A percentile compares a stretch with the other conserved stretches of the same genome.
Conservation (phyloP, 768 basidiomycete species). For the Hirschioporus abietinus region DNA sequence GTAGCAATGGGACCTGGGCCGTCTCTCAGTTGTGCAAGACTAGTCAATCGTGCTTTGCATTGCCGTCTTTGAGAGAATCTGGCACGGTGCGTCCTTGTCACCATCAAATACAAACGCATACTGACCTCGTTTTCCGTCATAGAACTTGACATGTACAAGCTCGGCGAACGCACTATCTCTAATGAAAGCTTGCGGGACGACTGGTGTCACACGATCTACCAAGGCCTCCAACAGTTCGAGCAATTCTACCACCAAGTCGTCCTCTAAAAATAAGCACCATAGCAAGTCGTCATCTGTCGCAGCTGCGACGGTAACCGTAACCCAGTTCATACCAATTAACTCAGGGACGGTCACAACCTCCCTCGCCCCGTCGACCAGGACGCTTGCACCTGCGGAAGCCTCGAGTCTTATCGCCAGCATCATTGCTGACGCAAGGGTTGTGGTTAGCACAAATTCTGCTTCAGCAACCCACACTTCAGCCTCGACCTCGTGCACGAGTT, state of each 20-base stretch:
- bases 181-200: constrained; percentile 42
- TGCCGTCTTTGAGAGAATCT: not conserved
- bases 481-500: not conserved
- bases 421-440: constrained; percentile 15
- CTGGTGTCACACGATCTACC: constrained; percentile 24
- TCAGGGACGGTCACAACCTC: constrained; percentile 15
- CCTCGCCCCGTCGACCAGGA: constrained; percentile 33
- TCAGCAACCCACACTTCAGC: not conserved
- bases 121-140: not conserved
- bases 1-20: not conserved
- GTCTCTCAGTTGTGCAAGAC: not conserved
- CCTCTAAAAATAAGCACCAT: constrained; percentile 2
- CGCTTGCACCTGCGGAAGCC: constrained; percentile 39
- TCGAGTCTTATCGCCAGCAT: constrained; percentile 35
- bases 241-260: constrained; percentile 10
- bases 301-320: constrained; percentile 23
- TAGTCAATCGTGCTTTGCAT: not conserved
- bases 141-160: constrained; percentile 52
- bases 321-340: constrained; percentile 14
- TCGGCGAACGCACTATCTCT: constrained; percentile 38
- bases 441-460: not conserved
- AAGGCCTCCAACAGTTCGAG: constrained; percentile 26
- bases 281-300: constrained; percentile 24
- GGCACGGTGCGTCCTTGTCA: not conserved
- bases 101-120: not conserved